Evolutionary conservation across 768 basidiomycete genomes (phyloP).

Genomic region (Clathrus columnatus): DNA sequence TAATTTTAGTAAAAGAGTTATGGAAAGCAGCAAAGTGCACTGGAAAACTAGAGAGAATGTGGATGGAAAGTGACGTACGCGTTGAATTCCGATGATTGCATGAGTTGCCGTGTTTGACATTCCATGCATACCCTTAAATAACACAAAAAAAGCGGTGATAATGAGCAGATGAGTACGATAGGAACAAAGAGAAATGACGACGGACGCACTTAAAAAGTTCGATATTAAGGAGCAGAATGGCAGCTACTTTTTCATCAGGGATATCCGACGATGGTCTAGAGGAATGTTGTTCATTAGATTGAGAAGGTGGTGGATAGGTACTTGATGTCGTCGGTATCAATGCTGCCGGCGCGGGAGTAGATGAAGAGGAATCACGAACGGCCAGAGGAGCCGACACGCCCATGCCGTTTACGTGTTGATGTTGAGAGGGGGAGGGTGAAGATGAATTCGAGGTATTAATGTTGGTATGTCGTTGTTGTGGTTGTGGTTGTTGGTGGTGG

Average conservation of each 20-base stretch:
- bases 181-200: slow-evolving; percentile 3
- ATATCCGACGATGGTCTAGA: slow-evolving; percentile 17
- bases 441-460: not conserved
- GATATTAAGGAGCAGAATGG: slow-evolving; percentile 57
- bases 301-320: slow-evolving; percentile 12
- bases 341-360: slow-evolving; percentile 7
- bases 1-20: slow-evolving; percentile 20
- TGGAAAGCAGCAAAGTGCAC: slow-evolving; percentile 13
- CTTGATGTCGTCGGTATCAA: slow-evolving; percentile 19
- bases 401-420: slow-evolving; percentile 15
- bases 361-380: not conserved
- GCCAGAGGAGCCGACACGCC: not conserved
- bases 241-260: slow-evolving; percentile 42
- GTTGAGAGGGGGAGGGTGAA: not conserved
- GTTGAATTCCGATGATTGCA: slow-evolving; percentile 41
- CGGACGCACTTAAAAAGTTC: slow-evolving; percentile 56
- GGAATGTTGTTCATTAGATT: slow-evolving; percentile 2
- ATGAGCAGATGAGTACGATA: slow-evolving; percentile 7
- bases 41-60: not conserved
- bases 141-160: slow-evolving; percentile 2
- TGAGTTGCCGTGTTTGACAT: slow-evolving; percentile 40
- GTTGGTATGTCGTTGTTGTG: not conserved
- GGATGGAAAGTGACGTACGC: slow-evolving; percentile 36
- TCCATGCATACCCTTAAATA: slow-evolving; percentile 60
- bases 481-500: not conserved